Conservation (phyloP, 495 filamentous ascomycete genomes). For the Polyplosphaeria fusca region DNA sequence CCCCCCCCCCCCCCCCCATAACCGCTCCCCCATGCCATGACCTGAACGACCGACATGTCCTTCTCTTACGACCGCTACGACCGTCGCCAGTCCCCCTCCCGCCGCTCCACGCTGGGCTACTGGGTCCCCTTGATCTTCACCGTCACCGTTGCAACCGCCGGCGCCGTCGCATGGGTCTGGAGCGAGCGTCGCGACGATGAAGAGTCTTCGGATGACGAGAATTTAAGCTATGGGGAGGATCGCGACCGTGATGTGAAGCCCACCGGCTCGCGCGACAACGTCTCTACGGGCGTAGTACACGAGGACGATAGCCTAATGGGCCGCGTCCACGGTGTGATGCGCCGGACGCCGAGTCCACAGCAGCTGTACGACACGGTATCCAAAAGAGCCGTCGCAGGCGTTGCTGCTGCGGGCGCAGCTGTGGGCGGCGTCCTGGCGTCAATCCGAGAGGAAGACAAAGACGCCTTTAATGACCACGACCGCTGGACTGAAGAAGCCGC, state of each 20-base stretch:
- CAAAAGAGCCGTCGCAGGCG: conserved; percentile 69
- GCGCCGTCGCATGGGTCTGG: conserved; percentile 88
- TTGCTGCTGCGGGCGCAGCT: conserved; percentile 78
- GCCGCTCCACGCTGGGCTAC: conserved; percentile 70
- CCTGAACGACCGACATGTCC: conserved; percentile 58
- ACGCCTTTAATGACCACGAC: conserved; percentile 70
- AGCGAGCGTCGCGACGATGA: conserved; percentile 76
- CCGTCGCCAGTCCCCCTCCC: conserved; percentile 54
- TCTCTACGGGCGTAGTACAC: conserved; percentile 38
- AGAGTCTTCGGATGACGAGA: conserved; percentile 48
- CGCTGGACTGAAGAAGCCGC: conserved; percentile 80
- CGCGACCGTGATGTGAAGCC: conserved; percentile 27
- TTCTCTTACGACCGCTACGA: conserved; percentile 69
- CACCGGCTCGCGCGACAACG: conserved; percentile 33
- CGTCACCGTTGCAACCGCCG: conserved; percentile 77
- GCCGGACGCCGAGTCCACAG: conserved; percentile 84
- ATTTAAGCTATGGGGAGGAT: conserved; percentile 37
- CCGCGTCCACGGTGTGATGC: conserved; percentile 77
- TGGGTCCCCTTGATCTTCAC: conserved; percentile 84
- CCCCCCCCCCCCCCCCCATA: conserved; percentile 23
- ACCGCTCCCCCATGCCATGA: conserved; percentile 11
- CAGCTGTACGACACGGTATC: conserved; percentile 78
- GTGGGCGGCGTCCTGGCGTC: conserved; percentile 76
- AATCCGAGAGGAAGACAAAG: conserved; percentile 76
- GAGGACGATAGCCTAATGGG: conserved; percentile 61